A percentile compares a stretch with the other conserved stretches of the same genome.
These are phyloP conservation scores for Sporobolomyces pararoseus DNA, from an alignment of 768 basidiomycete species.

Conservation along the genomic window DNA sequence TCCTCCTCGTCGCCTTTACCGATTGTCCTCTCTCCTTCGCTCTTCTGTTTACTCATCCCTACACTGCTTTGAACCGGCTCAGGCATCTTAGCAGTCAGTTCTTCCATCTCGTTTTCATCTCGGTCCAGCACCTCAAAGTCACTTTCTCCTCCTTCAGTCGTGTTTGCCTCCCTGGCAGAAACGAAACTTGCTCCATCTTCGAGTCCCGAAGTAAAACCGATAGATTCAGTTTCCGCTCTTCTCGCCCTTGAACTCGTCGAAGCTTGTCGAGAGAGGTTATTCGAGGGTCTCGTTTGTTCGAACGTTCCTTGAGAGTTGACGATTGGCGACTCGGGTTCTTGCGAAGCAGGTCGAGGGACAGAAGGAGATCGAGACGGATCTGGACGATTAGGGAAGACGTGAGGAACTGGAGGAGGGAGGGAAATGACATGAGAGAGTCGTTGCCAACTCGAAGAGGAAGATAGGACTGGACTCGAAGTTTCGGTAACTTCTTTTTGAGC, in stretches of 20 bases:
- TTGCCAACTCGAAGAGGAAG: conserved; percentile 6
- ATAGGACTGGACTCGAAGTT: background rate
- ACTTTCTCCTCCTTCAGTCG: conserved; percentile 10
- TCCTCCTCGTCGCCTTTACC: background rate
- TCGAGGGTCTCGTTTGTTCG: background rate
- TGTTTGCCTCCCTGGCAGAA: conserved; percentile 3
- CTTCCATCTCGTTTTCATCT: conserved; percentile 2
- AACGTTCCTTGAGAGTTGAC: background rate
- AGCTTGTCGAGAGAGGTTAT: background rate
- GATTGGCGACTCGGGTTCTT: conserved; percentile 16
- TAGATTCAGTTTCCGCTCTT: conserved; percentile 10
- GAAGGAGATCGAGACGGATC: background rate
- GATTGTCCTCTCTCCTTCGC: conserved; percentile 5
- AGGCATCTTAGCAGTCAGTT: conserved; percentile 3
- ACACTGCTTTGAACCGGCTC: background rate
- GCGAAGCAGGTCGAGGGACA: background rate
- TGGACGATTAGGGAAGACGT: background rate
- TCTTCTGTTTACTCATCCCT: conserved; percentile 1
- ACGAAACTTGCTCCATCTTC: conserved; percentile 18
- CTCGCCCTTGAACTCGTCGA: background rate
- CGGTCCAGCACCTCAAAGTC: background rate
- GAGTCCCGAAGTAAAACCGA: conserved; percentile 18
- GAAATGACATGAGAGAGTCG: background rate
- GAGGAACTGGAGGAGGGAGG: conserved; percentile 5
- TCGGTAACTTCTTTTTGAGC: too few species aligned